A percentile compares a stretch with the other conserved stretches of the same genome.
Conservation (phyloP, 2,329 filamentous ascomycete species). For the Gaeumannomyces sp. region DNA sequence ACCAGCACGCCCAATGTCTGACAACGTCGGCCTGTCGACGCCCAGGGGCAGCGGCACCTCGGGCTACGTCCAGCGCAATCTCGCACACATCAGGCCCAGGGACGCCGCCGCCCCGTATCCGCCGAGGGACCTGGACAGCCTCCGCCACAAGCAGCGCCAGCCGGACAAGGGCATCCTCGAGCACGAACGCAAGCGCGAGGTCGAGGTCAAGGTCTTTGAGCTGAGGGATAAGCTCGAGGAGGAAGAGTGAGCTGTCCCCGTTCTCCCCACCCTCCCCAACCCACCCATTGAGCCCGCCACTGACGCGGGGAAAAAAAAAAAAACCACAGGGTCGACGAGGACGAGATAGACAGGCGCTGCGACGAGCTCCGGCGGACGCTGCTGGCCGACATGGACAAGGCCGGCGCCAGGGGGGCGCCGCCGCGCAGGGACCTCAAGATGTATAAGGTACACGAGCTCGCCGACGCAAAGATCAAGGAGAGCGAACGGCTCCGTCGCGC, state of each 20-base stretch:
- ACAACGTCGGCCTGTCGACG: slow-evolving; percentile 93
- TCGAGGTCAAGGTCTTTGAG: slow-evolving; percentile 92
- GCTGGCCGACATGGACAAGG: slow-evolving; percentile 45
- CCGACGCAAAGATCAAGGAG: slow-evolving; percentile 93
- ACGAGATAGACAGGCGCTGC: slow-evolving; percentile 79
- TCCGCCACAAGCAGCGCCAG: slow-evolving; percentile 71
- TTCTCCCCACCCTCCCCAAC: neutral
- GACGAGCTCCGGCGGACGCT: slow-evolving; percentile 61
- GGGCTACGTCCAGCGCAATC: slow-evolving; percentile 94
- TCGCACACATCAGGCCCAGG: slow-evolving; percentile 79
- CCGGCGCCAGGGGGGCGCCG: slow-evolving; percentile 27
- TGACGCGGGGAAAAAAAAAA: neutral
- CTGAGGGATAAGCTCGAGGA: slow-evolving; percentile 88
- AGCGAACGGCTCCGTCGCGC: slow-evolving; percentile 82
- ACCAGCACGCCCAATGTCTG: slow-evolving; percentile 59
- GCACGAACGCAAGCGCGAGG: slow-evolving; percentile 83
- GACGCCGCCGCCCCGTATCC: slow-evolving; percentile 74
- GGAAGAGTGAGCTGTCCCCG: slow-evolving; percentile 56
- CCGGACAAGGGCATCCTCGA: slow-evolving; percentile 91
- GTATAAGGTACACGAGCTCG: slow-evolving; percentile 94
- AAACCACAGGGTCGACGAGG: slow-evolving; percentile 63
- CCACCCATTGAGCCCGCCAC: neutral
- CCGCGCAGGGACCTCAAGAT: slow-evolving; percentile 63
- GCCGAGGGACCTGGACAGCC: slow-evolving; percentile 58
- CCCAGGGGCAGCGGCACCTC: slow-evolving; percentile 94